Conservation (phyloP, 306 rosid species). For the Vicia faba region DNA sequence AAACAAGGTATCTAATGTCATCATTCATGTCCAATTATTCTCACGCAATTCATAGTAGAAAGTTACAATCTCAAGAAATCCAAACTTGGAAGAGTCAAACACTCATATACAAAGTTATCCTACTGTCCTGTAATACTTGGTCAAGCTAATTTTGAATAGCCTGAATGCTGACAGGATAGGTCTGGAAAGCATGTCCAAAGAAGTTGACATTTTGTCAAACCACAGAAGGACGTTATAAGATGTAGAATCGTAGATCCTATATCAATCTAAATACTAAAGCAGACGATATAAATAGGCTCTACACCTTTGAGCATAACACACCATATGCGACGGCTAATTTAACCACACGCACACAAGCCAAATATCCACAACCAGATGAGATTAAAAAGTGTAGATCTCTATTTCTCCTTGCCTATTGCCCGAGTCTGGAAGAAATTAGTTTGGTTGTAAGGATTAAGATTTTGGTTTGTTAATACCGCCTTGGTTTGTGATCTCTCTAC, state of each 20-base stretch:
- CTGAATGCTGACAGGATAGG: neutral
- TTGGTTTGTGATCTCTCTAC: neutral
- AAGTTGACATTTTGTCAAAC: neutral
- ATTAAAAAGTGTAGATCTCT: neutral
- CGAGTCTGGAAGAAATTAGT: too few species aligned
- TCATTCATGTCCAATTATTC: neutral
- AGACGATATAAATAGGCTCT: neutral
- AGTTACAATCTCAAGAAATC: conserved; percentile 9
- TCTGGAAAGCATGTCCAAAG: conserved; percentile 6
- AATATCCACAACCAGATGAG: neutral
- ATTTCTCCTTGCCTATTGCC: neutral
- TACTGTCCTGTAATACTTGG: neutral
- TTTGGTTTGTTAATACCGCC: neutral
- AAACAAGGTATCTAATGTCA: conserved; percentile 13
- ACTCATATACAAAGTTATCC: neutral
- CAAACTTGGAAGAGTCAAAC: conserved; percentile 20
- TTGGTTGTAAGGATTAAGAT: neutral
- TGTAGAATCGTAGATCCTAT: neutral
- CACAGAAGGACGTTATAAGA: neutral
- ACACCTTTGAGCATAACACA: conserved; percentile 12
- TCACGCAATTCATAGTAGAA: neutral
- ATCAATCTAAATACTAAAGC: neutral
- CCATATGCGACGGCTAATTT: neutral
- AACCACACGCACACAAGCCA: too few species aligned
- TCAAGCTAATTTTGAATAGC: conserved; percentile 4